phyloP scores from a whole-genome alignment of 1,139 yeast genomes.

The Blastobotrys aristatus region DNA sequence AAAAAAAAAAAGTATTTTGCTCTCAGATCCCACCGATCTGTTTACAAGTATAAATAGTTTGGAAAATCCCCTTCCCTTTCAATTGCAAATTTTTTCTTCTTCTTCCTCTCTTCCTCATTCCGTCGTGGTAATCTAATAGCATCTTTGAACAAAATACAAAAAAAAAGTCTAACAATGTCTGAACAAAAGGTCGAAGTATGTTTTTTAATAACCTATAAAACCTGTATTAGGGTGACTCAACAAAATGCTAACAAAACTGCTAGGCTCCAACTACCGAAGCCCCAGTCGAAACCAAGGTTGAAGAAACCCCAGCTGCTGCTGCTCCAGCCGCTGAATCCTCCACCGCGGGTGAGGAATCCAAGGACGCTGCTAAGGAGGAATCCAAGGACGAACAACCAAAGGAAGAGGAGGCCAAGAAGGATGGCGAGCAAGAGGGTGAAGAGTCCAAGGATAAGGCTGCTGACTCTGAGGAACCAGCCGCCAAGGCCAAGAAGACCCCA shows the following conservation, averaged over 20 bases:
- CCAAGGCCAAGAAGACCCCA: conserved; percentile 39
- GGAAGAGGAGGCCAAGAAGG: conserved; percentile 18
- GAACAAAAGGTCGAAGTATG: conserved; percentile 4
- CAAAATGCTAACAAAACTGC: conserved; percentile 1
- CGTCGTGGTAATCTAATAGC: background rate
- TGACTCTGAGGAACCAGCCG: conserved; percentile 21
- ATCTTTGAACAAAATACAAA: background rate
- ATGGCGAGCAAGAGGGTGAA: conserved; percentile 18
- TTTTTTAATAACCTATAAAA: background rate
- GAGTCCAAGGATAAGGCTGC: conserved; percentile 21
- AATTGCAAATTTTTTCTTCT: background rate
- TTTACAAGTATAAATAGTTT: conserved; percentile 3
- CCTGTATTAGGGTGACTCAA: no score
- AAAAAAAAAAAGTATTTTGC: background rate
- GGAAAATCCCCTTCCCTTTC: background rate
- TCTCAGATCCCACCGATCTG: background rate
- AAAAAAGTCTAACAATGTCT: conserved; percentile 5
- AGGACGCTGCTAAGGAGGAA: conserved; percentile 13
- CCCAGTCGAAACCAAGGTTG: conserved; percentile 17
- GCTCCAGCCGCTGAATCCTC: conserved; percentile 17
- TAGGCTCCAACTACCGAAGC: conserved; percentile 19
- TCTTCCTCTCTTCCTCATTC: background rate
- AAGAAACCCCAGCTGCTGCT: conserved; percentile 4
- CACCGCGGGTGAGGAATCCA: conserved; percentile 22
- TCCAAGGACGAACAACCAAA: conserved; percentile 18